Percentiles rank a stretch among this genome's conserved stretches.
Conservation (phyloP, 441 rosid genomes). For the Eutrema salsugineum region DNA sequence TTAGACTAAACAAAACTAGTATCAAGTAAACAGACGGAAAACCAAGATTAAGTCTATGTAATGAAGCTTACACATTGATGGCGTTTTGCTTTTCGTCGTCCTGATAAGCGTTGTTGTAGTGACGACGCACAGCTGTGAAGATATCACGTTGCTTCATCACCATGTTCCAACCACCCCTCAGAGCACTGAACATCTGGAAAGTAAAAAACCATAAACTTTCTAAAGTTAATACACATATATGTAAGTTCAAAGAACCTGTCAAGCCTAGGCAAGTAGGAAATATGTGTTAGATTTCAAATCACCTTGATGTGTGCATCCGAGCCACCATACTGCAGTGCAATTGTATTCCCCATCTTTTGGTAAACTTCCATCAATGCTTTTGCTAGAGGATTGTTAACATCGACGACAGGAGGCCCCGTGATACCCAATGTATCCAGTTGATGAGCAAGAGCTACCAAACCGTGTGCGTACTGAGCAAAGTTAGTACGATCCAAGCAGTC, state of each 20-base stretch:
- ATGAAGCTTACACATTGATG: constrained; percentile 59
- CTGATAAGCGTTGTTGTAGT: constrained; percentile 58
- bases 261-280: not conserved
- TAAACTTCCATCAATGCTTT: constrained; percentile 49
- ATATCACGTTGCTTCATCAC: constrained; percentile 61
- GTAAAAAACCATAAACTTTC: not conserved
- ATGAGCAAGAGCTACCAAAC: constrained; percentile 55
- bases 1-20: not conserved
- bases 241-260: not conserved
- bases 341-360: constrained; percentile 65
- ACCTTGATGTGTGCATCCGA: constrained; percentile 84
- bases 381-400: constrained; percentile 51
- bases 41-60: not conserved
- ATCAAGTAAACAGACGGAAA: not conserved
- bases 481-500: constrained; percentile 81
- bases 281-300: not conserved
- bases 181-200: constrained; percentile 55
- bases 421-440: constrained; percentile 55
- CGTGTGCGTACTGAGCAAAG: constrained; percentile 69
- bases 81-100: constrained; percentile 72
- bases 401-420: constrained; percentile 43
- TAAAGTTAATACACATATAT: constrained; percentile 4
- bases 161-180: constrained; percentile 71
- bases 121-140: constrained; percentile 57
- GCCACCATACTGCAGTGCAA: constrained; percentile 77